Percentiles rank a stretch among this genome's conserved stretches.
phyloP scores from a whole-genome alignment of 163 green algal species.

The Chlamydomonas reinhardtii region DNA sequence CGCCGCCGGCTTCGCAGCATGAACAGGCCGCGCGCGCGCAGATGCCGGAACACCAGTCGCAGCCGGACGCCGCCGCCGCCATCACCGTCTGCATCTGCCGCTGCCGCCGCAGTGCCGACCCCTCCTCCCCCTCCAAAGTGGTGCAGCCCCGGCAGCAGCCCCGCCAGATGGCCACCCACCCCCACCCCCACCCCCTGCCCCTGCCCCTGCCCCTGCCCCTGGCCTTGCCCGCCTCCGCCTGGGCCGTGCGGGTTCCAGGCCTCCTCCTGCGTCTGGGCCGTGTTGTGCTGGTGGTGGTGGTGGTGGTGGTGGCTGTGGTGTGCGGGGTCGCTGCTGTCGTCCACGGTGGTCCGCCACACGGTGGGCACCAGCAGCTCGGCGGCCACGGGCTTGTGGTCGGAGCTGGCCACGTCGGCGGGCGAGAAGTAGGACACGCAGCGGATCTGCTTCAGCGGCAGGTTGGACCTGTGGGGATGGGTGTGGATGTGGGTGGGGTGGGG shows the following conservation, averaged over 20 bases:
- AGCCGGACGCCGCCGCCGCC: neutral
- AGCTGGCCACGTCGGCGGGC: slow-evolving; percentile 64
- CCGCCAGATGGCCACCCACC: neutral
- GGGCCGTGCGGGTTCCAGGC: no score
- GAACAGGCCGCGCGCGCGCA: slow-evolving; percentile 40
- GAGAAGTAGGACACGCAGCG: slow-evolving; percentile 63
- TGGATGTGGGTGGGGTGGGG: neutral
- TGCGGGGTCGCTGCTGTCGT: neutral
- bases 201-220: neutral
- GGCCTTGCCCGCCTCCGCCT: no score
- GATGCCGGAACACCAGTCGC: neutral
- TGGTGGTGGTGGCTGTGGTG: neutral
- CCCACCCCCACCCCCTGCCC: no score
- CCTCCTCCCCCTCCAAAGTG: neutral
- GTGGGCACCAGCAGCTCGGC: slow-evolving; percentile 64
- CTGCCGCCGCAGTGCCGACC: no score
- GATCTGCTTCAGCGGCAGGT: slow-evolving; percentile 54
- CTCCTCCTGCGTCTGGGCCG: neutral
- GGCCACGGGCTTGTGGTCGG: slow-evolving; percentile 82
- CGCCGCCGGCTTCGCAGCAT: slow-evolving; percentile 29
- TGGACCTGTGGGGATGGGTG: neutral
- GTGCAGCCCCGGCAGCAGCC: neutral
- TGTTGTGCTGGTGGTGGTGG: neutral
- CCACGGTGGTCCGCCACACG: slow-evolving; percentile 13
- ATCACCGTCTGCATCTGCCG: no score